A percentile compares a stretch with the other conserved stretches of the same genome.
Conservation (phyloP, 352 stramenopile genomes). For the Phytophthora nicotianae region DNA sequence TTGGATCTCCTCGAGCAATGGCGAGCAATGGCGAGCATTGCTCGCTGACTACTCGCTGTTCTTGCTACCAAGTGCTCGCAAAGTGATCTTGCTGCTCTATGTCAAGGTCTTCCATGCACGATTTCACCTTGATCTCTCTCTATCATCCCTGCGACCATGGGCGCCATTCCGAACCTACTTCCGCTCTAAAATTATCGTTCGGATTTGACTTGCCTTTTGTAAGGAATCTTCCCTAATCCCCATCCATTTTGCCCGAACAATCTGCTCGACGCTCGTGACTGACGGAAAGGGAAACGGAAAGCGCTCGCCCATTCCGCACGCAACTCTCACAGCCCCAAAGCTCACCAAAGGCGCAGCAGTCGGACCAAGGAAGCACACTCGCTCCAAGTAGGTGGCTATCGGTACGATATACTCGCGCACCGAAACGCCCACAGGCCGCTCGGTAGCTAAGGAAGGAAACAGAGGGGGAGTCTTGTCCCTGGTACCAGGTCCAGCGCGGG, state of each 20-base stretch:
- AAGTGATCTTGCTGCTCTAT: background rate
- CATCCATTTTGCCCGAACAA: conserved; percentile 14
- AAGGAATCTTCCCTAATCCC: background rate
- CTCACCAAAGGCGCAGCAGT: conserved; percentile 11
- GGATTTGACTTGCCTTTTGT: conserved; percentile 4
- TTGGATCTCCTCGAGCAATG: background rate
- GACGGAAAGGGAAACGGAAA: conserved; percentile 42
- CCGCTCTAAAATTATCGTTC: conserved; percentile 11
- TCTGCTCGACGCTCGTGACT: conserved; percentile 38
- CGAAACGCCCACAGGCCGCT: conserved; percentile 12
- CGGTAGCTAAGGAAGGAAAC: conserved; percentile 7
- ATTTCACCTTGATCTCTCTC: background rate
- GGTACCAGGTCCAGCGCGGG: background rate
- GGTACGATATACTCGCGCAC: conserved; percentile 14
- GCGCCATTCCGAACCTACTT: conserved; percentile 3
- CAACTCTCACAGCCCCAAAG: conserved; percentile 1
- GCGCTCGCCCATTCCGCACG: conserved; percentile 26
- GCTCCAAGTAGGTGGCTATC: background rate
- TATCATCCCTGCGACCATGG: conserved; percentile 1
- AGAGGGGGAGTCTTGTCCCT: background rate
- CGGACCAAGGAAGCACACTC: conserved; percentile 21
- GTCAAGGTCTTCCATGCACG: background rate
- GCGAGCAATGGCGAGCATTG: background rate
- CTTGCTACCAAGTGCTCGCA: background rate
- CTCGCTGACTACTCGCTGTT: background rate